Evolutionary conservation across 345 rosid species (phyloP).

Genomic region (Salix arbutifolia): DNA sequence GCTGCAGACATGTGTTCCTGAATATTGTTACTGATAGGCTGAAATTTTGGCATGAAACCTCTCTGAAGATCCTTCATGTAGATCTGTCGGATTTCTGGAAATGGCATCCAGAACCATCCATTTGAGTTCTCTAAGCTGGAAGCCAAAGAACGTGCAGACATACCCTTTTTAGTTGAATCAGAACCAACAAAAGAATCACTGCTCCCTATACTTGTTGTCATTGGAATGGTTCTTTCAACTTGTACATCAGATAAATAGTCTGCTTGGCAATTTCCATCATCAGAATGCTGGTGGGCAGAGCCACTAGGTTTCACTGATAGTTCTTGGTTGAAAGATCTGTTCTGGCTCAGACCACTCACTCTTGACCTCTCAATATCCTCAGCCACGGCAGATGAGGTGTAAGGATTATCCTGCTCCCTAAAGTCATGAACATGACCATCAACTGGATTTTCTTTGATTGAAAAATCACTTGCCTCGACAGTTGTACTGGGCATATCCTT

Average conservation of each 20-base stretch:
- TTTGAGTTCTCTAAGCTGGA: constrained; percentile 39
- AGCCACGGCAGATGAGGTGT: constrained; percentile 14
- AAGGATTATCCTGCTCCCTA: constrained; percentile 17
- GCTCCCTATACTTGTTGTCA: constrained; percentile 17
- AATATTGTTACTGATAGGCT: constrained; percentile 36
- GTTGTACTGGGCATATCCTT: constrained; percentile 7
- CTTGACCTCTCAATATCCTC: constrained; percentile 30
- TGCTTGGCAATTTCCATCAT: constrained; percentile 16
- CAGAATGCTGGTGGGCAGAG: constrained; percentile 12
- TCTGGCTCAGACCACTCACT: constrained; percentile 12
- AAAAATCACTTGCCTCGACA: constrained; percentile 25
- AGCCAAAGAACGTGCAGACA: constrained; percentile 31
- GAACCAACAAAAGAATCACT: constrained; percentile 20
- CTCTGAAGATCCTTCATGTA: constrained; percentile 52
- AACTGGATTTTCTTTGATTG: constrained; percentile 40
- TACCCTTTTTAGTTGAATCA: constrained; percentile 25
- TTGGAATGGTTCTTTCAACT: constrained; percentile 38
- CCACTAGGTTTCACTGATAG: neutral
- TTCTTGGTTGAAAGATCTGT: constrained; percentile 9
- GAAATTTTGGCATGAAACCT: constrained; percentile 54
- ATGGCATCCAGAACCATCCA: constrained; percentile 90
- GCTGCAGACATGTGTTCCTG: constrained; percentile 42
- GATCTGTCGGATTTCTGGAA: constrained; percentile 55
- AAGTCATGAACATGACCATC: constrained; percentile 29
- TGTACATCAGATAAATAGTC: constrained; percentile 18